Evolutionary conservation across 495 filamentous ascomycete species (phyloP), one percentile per base, ranked within the genome.

Genomic region (Xylaria acuta): DNA sequence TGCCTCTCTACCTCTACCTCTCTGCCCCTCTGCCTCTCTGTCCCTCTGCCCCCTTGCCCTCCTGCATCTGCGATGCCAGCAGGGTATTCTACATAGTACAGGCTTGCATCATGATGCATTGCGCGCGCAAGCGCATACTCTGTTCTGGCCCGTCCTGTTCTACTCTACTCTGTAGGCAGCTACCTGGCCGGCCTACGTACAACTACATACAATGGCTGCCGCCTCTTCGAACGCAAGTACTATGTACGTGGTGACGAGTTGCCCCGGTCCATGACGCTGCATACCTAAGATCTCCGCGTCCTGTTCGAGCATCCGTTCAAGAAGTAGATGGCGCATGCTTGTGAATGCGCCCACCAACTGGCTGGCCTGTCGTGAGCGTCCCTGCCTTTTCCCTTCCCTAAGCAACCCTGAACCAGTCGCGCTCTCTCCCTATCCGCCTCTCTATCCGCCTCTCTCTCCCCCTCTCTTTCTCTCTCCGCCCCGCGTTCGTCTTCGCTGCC

Each of bases 251-350:
- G 14, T 18, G n/a, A 38, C 34, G 32, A 66, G 45, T 45, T 66
- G 45, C 64, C 64, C 64, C 32, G 64, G 45, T 53, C 64, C 43
- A 38, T 49, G 64, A 25, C 11, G 20, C 27, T 66, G 64, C 64
- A 66, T 36, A 47, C n/a, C n/a, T n/a, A n/a, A n/a, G 43, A 66
- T 66, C 64, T 66, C 64, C 64, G 5, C 64, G 45, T 53, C 47
- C 64, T 66, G 32, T 38, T 60, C 58, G 58, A 60, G 58, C 53
- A n/a, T 56, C 53, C 22, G 11, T 64, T 64, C 38, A 43, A 16
- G 12, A 45, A 64, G 12, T 14, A 49, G 25, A 34, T 5, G 16
- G 58, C 58, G 32, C 32, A 60, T n/a, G 34, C 20, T 60, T 34
- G 34, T 38, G 58, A 38, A 22, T 22, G 58, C 22, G 54, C 22